These are phyloP conservation scores for Diplodia sapinea DNA, from an alignment of 2,329 filamentous ascomycete genomes.

Conservation along the genomic window DNA sequence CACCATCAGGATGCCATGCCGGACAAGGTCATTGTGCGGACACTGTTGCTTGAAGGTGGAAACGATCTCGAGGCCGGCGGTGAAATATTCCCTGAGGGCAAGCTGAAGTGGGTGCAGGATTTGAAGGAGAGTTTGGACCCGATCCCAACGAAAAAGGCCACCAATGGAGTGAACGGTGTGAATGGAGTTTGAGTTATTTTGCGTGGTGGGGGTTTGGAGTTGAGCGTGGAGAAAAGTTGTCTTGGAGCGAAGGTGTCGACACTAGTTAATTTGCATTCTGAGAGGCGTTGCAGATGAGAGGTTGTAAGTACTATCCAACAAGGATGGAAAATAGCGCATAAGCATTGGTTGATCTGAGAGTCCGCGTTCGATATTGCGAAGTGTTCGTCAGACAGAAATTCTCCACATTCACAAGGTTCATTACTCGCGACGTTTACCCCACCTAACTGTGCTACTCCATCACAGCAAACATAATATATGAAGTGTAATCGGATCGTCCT, in stretches of 20 bases:
- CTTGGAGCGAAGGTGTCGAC: neutral
- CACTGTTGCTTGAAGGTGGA: conserved; percentile 47
- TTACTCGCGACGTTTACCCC: too few species aligned
- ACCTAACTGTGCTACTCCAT: too few species aligned
- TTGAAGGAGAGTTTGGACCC: conserved; percentile 35
- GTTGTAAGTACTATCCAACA: neutral
- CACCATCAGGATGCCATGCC: conserved; percentile 50
- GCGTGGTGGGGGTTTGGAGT: neutral
- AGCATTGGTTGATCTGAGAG: too few species aligned
- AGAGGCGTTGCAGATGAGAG: neutral
- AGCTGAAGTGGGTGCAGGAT: conserved; percentile 44
- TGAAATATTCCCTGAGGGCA: conserved; percentile 49
- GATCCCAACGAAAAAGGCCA: neutral
- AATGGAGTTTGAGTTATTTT: neutral
- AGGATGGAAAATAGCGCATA: neutral
- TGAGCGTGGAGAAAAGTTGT: neutral
- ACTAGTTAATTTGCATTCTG: neutral
- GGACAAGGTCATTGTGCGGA: conserved; percentile 49
- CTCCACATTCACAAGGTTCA: too few species aligned
- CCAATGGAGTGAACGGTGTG: conserved; percentile 6
- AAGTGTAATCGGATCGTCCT: too few species aligned
- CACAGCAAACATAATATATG: too few species aligned
- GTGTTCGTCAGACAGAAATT: too few species aligned
- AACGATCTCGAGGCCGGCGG: conserved; percentile 43
- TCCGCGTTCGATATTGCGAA: too few species aligned